Evolutionary conservation across 768 basidiomycete genomes (phyloP).

Genomic region (Terana coerulea): DNA sequence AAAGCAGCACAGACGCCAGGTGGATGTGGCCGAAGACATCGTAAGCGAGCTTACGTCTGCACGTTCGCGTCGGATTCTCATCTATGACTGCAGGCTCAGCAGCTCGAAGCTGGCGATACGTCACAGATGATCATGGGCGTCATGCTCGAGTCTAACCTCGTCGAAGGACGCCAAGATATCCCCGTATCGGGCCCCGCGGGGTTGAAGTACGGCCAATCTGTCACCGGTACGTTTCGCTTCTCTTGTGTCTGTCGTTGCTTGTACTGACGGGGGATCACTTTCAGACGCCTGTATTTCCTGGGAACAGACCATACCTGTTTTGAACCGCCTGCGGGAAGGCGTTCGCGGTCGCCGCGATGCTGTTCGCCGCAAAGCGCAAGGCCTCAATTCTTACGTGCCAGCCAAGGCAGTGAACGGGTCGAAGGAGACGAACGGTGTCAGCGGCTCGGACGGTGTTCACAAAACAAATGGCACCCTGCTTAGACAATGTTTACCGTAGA

Average conservation of each 20-base stretch:
- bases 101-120: constrained; percentile 71
- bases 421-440: constrained; percentile 19
- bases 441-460: constrained; percentile 12
- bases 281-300: constrained; percentile 61
- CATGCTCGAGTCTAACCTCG: constrained; percentile 93
- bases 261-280: not conserved
- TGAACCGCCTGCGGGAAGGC: constrained; percentile 85
- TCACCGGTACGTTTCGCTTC: constrained; percentile 60
- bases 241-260: not conserved
- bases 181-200: constrained; percentile 66
- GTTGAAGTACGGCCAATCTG: constrained; percentile 79
- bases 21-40: constrained; percentile 86
- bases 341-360: constrained; percentile 71
- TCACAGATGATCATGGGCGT: constrained; percentile 79
- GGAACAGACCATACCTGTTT: constrained; percentile 76
- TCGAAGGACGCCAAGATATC: constrained; percentile 85
- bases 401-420: constrained; percentile 11
- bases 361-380: constrained; percentile 32
- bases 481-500: no score
- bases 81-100: constrained; percentile 51
- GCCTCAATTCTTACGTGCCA: constrained; percentile 4
- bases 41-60: constrained; percentile 40
- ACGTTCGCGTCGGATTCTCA: constrained; percentile 13
- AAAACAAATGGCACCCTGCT: not conserved
- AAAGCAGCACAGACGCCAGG: constrained; percentile 88